Percentiles rank a stretch among this genome's conserved stretches.
Evolutionary conservation across 352 stramenopile species (phyloP).

Genomic region (Phytopythium oedochilum): DNA sequence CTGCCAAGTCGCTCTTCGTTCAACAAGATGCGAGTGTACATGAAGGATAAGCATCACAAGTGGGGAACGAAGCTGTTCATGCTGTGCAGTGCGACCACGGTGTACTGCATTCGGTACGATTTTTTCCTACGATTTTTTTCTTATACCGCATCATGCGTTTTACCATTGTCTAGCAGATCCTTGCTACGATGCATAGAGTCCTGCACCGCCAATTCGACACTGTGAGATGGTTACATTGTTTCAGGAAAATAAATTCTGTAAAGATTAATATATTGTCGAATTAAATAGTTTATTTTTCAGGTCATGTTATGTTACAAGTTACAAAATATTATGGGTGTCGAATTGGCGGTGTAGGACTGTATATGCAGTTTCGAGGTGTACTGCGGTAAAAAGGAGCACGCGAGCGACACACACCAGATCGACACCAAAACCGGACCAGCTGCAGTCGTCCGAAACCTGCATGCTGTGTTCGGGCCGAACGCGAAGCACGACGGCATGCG

Average conservation of each 20-base stretch:
- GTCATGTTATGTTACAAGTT: too few species aligned
- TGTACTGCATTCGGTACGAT: slow-evolving; percentile 14
- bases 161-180: too few species aligned
- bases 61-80: slow-evolving; percentile 14
- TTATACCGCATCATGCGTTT: too few species aligned
- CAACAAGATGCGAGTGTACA: slow-evolving; percentile 14
- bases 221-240: too few species aligned
- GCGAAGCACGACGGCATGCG: slow-evolving; percentile 3
- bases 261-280: too few species aligned
- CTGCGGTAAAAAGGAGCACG: slow-evolving; percentile 2
- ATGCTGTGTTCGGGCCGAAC: background rate
- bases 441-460: slow-evolving; percentile 6
- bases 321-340: too few species aligned
- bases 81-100: slow-evolving; percentile 10
- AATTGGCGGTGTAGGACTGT: too few species aligned
- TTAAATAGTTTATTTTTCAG: too few species aligned
- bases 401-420: background rate
- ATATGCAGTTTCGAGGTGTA: slow-evolving; percentile 13
- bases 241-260: too few species aligned
- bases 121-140: too few species aligned
- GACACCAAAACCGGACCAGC: slow-evolving; percentile 2
- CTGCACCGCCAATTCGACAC: too few species aligned
- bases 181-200: too few species aligned
- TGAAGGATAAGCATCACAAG: slow-evolving; percentile 11
- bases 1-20: slow-evolving; percentile 9